Base-by-base conservation (phyloP, 1,139 yeast species). In the Saccharomycopsis phalli region DNA sequence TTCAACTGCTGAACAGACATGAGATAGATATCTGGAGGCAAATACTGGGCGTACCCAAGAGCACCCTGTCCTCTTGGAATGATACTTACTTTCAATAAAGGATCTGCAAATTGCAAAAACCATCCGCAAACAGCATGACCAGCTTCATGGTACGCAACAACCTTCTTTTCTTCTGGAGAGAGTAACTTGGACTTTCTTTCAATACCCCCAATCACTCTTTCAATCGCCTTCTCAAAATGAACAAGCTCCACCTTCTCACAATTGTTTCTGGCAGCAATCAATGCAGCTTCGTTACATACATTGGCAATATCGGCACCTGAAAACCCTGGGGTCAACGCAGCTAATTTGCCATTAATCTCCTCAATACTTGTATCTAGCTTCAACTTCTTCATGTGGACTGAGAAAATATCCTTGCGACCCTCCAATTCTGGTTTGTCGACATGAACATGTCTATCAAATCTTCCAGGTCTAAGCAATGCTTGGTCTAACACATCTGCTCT, bases 221-320 rank as follows among this genome's bases (percentile, higher is more conserved):
- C 91, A 53, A 81, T 81, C 20, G 91, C 91, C 53, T 74, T 78
- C 54, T 81, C 93, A 53, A 81, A 81, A 58, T 81, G 87, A 37
- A 64, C 62, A 27, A 71, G 56, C 35, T 68, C 74, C 16, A 81
- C 86, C 18, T 68, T 58, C 1, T 60, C 56, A 4, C 77, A 73
- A 52, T 77, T 74, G 46, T 68, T 68, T 59, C 93, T 69, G 1
- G 91, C 91, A 14, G 91, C 91, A 53, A 80, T 77, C 51, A 81
- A 68, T 2, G 91, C 91, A 46, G 88, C 88, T 58, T 81, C 93
- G 52, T 81, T 81, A 60, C 87, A 80, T 51, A 80, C 80, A 55
- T 81, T 81, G 38, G 93, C 87, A 57, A 81, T 81, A 57, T 81
- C 93, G 27, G 93, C 93, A 58, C 93, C 93, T 1, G 87, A 76